These are phyloP conservation scores for Hevea brasiliensis DNA, from an alignment of 345 rosid species.

Conservation along the genomic window DNA sequence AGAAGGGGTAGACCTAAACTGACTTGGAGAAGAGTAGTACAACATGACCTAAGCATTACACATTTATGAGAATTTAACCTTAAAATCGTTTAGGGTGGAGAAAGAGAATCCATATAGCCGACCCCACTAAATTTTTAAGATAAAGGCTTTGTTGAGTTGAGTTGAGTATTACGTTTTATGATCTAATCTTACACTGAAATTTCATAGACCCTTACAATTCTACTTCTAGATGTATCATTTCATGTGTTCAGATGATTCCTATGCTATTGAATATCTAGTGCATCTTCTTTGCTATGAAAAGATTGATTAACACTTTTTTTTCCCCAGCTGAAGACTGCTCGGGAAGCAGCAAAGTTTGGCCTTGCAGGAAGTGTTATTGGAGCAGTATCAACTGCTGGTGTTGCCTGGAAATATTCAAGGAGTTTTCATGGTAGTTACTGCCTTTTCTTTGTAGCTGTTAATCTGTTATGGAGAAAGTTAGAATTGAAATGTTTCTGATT, in stretches of 20 bases:
- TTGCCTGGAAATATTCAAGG: slow-evolving; percentile 89
- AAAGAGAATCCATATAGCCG: too few species aligned
- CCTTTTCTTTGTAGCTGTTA: slow-evolving; percentile 5
- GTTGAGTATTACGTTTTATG: background rate
- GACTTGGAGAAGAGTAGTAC: too few species aligned
- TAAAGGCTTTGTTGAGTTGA: too few species aligned
- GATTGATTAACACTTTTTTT: background rate
- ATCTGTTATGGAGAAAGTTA: background rate
- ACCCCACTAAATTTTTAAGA: too few species aligned
- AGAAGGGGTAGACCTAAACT: too few species aligned
- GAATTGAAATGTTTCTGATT: background rate
- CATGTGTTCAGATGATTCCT: background rate
- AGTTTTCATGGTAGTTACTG: slow-evolving; percentile 66
- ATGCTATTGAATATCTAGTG: background rate
- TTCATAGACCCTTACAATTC: background rate
- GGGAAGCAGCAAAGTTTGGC: slow-evolving; percentile 65
- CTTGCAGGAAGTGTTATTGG: slow-evolving; percentile 63
- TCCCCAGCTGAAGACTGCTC: slow-evolving; percentile 76
- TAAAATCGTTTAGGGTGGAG: too few species aligned
- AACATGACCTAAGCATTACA: too few species aligned
- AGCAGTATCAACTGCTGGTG: slow-evolving; percentile 73
- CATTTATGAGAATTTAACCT: too few species aligned
- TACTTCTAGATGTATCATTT: background rate
- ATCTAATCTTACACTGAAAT: background rate
- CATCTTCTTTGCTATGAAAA: too few species aligned